Base-by-base conservation (phyloP, 1,139 yeast genomes). In the Kodamaea sp. region DNA sequence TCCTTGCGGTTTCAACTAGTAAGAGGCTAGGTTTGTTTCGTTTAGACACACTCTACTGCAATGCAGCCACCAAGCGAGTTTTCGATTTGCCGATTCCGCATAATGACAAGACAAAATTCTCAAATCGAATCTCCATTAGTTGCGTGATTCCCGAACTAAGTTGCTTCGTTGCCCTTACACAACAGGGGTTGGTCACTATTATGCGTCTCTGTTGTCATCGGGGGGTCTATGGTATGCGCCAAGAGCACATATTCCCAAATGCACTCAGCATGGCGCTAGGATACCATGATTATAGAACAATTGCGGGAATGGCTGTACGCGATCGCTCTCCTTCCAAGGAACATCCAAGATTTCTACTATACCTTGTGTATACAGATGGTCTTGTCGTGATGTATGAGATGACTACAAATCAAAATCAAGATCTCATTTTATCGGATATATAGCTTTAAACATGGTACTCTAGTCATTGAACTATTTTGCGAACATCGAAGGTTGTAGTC, bases 221-320 rank as follows among this genome's bases (percentile, higher is more conserved):
- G 19, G 87, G 87, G 0, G 51, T 81, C 0, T 70, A 61, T 44
- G 77, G 79, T 2, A 63, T 82, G 69, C 59, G 89, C 27, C 85
- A 80, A 44, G 90, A 83, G 48, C 71, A 66, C 43, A 51, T 75
- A 1, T 68, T 80, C 32, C 78, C 80, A 5, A 66, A 72, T 46
- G 65, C 65, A 7, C 35, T 50, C 7, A 50, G 52, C 7, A 39
- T 64, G 22, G 57, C 59, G 0, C 35, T 56, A 22, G 61, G 64
- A 3, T 43, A 48, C 26, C 48, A 53, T 29, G 67, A 66, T 0
- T 55, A 50, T 32, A 43, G 70, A 27, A 59, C 70, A 1, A 62
- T 67, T 4, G 50, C 55, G 20, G 73, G 73, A 0, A 28, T 67
- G 18, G 46, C 59, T 4, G 47, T 55, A 0, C 43, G 67, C 24